Percentiles rank a stretch among this genome's conserved stretches.
phyloP scores from a whole-genome alignment of 768 basidiomycete species.

The Candolleomyces eurysporus region DNA sequence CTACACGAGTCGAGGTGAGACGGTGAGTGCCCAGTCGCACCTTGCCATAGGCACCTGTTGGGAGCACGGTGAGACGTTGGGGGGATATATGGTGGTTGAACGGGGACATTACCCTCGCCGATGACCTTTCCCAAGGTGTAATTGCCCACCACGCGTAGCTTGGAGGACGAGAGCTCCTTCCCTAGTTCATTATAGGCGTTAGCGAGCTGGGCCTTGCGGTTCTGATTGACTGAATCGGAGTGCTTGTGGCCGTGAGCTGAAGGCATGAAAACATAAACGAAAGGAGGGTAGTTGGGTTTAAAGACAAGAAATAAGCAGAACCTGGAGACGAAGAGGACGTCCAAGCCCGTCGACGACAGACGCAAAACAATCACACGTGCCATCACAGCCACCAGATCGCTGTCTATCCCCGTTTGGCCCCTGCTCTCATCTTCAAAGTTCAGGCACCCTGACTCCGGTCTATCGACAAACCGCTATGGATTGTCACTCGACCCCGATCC shows the following conservation, averaged over 20 bases:
- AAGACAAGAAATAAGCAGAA: conserved; percentile 24
- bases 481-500: too few species aligned
- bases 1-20: conserved; percentile 86
- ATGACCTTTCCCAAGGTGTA: conserved; percentile 93
- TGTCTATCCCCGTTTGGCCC: too few species aligned
- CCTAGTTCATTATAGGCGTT: conserved; percentile 97
- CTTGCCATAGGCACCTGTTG: conserved; percentile 88
- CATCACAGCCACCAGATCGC: too few species aligned
- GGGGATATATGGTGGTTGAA: too few species aligned
- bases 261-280: conserved; percentile 43
- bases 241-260: conserved; percentile 57
- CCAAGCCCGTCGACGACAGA: too few species aligned
- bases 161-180: conserved; percentile 89
- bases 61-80: background rate
- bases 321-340: conserved; percentile 23
- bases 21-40: conserved; percentile 94
- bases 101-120: conserved; percentile 78
- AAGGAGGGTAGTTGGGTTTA: conserved; percentile 12
- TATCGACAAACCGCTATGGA: too few species aligned
- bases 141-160: conserved; percentile 89
- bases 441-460: too few species aligned
- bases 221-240: conserved; percentile 61
- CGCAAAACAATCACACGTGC: too few species aligned
- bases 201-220: conserved; percentile 85
- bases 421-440: too few species aligned